These are phyloP conservation scores for Blastocystis sp. DNA, from an alignment of 352 stramenopile species.

Conservation along the genomic window DNA sequence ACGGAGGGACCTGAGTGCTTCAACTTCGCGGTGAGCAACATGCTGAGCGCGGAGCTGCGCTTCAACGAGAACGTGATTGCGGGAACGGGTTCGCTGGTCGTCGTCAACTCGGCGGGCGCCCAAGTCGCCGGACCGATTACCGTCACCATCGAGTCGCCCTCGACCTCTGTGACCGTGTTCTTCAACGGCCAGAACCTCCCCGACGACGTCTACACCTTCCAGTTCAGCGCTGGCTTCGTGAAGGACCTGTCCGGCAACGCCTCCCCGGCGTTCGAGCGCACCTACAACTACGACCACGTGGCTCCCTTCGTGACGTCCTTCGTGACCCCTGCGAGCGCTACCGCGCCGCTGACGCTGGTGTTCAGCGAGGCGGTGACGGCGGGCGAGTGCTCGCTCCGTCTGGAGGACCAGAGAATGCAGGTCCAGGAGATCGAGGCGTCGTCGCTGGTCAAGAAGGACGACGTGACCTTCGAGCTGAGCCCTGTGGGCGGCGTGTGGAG, in stretches of 20 bases:
- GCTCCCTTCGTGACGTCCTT: not conserved
- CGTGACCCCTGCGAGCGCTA: not conserved
- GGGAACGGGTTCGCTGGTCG: not conserved
- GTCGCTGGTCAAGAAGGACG: not conserved
- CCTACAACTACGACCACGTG: not conserved
- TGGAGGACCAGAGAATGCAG: not conserved
- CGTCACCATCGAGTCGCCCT: not conserved
- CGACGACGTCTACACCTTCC: constrained; percentile 23
- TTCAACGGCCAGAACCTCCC: constrained; percentile 18
- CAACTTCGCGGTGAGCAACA: not conserved
- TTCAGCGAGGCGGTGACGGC: constrained; percentile 5
- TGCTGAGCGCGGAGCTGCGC: not conserved
- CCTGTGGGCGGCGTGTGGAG: not conserved
- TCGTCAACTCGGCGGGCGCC: not conserved
- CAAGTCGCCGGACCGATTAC: not conserved
- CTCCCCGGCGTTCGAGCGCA: not conserved
- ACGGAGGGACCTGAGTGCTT: constrained; percentile 19
- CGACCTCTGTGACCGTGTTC: not conserved
- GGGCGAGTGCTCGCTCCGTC: not conserved
- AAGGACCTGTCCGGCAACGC: not conserved
- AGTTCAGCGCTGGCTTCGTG: constrained; percentile 10
- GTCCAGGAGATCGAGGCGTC: not conserved
- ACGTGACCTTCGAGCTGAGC: not conserved
- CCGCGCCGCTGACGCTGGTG: not conserved
- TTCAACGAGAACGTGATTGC: constrained; percentile 37